Percentiles rank a stretch among this genome's conserved stretches.
phyloP scores from a whole-genome alignment of 1,284 basidiomycete species.

The Leucoagaricus sp. region DNA sequence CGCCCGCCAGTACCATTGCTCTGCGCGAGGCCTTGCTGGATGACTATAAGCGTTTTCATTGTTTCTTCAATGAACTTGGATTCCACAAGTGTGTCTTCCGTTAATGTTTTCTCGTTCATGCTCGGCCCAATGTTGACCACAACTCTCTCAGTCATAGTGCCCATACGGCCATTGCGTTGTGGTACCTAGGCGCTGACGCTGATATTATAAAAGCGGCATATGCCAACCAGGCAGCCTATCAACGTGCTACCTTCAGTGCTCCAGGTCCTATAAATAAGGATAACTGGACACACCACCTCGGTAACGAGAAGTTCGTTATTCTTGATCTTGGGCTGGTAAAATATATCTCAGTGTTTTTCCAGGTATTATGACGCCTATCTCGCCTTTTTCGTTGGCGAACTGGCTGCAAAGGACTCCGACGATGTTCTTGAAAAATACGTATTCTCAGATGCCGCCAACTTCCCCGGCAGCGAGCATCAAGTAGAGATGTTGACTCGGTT shows the following conservation, averaged over 20 bases:
- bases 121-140: background rate
- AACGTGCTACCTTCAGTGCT: constrained; percentile 38
- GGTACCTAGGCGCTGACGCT: constrained; percentile 44
- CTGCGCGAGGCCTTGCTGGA: constrained; percentile 39
- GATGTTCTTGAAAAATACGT: constrained; percentile 49
- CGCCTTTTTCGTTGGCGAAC: constrained; percentile 44
- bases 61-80: constrained; percentile 43
- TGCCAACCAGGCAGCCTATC: constrained; percentile 34
- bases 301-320: constrained; percentile 39
- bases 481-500: constrained; percentile 60
- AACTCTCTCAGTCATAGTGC: constrained; percentile 40
- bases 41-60: constrained; percentile 44
- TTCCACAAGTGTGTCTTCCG: constrained; percentile 48
- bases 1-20: constrained; percentile 31
- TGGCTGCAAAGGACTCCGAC: constrained; percentile 39
- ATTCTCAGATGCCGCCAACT: constrained; percentile 50
- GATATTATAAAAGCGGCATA: constrained; percentile 44
- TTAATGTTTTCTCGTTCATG: background rate
- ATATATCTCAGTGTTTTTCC: background rate
- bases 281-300: constrained; percentile 50
- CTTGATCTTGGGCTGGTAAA: background rate
- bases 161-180: constrained; percentile 50
- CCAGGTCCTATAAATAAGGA: constrained; percentile 40
- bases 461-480: constrained; percentile 33
- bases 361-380: constrained; percentile 59